Percentiles rank a stretch among this genome's conserved stretches.
These are phyloP conservation scores for Capsicum chinense DNA, from an alignment of 257 asterid species.

Conservation along the genomic window DNA sequence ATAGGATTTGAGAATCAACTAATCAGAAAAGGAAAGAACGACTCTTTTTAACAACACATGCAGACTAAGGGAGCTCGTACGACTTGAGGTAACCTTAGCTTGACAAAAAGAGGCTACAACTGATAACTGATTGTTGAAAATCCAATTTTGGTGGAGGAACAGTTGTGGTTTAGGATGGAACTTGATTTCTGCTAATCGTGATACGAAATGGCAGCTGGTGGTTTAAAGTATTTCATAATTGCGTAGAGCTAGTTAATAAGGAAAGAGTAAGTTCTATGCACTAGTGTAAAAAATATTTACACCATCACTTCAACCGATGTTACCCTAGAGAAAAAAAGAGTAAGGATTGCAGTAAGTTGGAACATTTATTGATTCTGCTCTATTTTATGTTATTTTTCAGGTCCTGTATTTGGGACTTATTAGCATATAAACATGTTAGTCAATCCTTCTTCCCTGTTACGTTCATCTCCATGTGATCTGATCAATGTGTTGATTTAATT, in stretches of 20 bases:
- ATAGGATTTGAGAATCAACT: conserved; percentile 38
- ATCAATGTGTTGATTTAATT: background rate
- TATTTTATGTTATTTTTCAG: background rate
- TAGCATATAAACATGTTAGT: conserved; percentile 8
- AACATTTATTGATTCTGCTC: background rate
- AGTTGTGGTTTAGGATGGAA: background rate
- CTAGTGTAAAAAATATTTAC: background rate
- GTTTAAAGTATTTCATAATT: background rate
- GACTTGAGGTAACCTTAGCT: background rate
- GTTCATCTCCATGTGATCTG: background rate
- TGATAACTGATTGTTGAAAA: conserved; percentile 18
- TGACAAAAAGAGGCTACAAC: background rate
- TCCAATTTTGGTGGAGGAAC: background rate
- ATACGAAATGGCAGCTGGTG: background rate
- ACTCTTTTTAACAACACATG: conserved; percentile 12
- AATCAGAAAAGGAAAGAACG: background rate
- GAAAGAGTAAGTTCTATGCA: background rate
- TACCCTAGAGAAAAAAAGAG: background rate
- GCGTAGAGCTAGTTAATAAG: background rate
- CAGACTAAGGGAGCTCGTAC: background rate
- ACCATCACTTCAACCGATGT: background rate
- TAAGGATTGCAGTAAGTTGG: background rate
- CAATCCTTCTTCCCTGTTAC: background rate
- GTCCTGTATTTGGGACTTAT: background rate
- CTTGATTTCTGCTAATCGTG: background rate